A percentile compares a stretch with the other conserved stretches of the same genome.
phyloP scores from a whole-genome alignment of 2,329 filamentous ascomycete species.

The Blastomyces percursus region DNA sequence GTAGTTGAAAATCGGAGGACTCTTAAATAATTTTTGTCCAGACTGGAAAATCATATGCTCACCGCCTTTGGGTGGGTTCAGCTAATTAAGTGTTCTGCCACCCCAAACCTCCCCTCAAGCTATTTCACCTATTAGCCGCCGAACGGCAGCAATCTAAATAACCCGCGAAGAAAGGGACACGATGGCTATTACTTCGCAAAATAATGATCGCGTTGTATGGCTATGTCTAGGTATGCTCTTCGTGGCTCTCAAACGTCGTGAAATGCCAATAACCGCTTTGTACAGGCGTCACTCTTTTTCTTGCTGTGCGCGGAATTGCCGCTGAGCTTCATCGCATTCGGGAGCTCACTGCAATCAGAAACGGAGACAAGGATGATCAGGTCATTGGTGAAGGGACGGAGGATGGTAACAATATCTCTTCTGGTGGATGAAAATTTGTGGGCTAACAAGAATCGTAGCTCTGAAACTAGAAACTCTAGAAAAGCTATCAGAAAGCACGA shows the following conservation, averaged over 20 bases:
- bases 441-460: slow-evolving; percentile 29
- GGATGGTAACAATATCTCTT: slow-evolving; percentile 37
- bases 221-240: slow-evolving; percentile 26
- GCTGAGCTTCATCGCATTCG: slow-evolving; percentile 37
- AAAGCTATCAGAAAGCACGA: slow-evolving; percentile 59
- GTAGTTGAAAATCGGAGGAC: slow-evolving; percentile 4
- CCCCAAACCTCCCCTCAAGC: slow-evolving; percentile 15
- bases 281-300: slow-evolving; percentile 35
- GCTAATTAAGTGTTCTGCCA: slow-evolving; percentile 18
- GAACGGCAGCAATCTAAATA: background rate
- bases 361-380: slow-evolving; percentile 53
- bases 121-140: background rate
- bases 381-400: slow-evolving; percentile 68
- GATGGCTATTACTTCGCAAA: slow-evolving; percentile 26
- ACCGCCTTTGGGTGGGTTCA: slow-evolving; percentile 22
- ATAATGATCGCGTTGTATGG: slow-evolving; percentile 30
- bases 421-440: background rate
- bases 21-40: slow-evolving; percentile 14
- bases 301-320: slow-evolving; percentile 46
- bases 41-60: slow-evolving; percentile 21
- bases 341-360: slow-evolving; percentile 49
- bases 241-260: background rate
- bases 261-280: slow-evolving; percentile 6
- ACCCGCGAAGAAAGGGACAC: background rate
- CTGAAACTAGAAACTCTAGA: slow-evolving; percentile 55